These are phyloP conservation scores for Peniophora sp. DNA, from an alignment of 1,284 basidiomycete genomes.

Conservation along the genomic window DNA sequence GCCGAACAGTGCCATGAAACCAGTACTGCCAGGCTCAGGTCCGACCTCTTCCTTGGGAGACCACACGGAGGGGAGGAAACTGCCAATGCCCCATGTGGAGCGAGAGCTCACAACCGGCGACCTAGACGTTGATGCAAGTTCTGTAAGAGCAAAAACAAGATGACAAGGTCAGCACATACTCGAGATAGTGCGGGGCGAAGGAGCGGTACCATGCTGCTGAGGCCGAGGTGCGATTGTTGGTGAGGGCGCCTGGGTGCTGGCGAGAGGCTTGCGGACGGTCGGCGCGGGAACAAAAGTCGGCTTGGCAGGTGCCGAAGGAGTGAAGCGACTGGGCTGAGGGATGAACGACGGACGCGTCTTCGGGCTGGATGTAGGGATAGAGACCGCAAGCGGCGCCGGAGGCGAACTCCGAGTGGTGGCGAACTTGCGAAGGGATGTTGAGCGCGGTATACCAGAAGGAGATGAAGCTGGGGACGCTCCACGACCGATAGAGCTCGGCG, in stretches of 20 bases:
- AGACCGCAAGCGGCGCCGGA: constrained; percentile 14
- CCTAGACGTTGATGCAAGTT: constrained; percentile 3
- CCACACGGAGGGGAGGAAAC: constrained; percentile 49
- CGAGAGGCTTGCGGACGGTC: constrained; percentile 4
- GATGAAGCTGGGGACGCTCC: constrained; percentile 10
- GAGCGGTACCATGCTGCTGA: constrained; percentile 44
- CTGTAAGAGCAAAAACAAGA: constrained; percentile 25
- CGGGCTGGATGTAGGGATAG: constrained; percentile 13
- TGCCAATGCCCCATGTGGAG: constrained; percentile 39
- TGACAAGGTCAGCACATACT: constrained; percentile 47
- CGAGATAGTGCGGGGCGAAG: constrained; percentile 30
- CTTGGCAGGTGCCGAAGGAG: constrained; percentile 16
- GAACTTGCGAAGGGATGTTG: constrained; percentile 25
- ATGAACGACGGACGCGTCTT: constrained; percentile 39
- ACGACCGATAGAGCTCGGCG: no score
- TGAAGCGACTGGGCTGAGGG: constrained; percentile 36
- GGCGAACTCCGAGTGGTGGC: constrained; percentile 17
- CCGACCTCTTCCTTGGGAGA: constrained; percentile 29
- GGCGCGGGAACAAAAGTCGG: constrained; percentile 18
- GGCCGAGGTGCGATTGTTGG: not conserved
- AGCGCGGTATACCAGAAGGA: constrained; percentile 48
- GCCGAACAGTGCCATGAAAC: constrained; percentile 11
- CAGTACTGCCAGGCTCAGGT: constrained; percentile 14
- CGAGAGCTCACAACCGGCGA: constrained; percentile 21
- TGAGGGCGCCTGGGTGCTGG: constrained; percentile 1